Conservation (phyloP, 2,329 filamentous ascomycete genomes). For the Thielaviopsis populi region DNA sequence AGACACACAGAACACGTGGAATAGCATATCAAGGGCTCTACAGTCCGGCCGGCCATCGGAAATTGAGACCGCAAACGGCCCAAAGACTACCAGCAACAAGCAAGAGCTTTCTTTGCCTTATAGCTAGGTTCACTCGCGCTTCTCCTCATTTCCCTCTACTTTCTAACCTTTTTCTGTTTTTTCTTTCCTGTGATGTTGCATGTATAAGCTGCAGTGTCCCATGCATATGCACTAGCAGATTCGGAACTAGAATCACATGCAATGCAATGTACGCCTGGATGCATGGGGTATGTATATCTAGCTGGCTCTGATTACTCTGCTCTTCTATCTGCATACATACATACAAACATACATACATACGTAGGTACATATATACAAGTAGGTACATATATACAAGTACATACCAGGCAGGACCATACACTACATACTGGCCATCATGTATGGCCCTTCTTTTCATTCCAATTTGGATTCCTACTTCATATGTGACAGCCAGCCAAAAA, state of each 20-base stretch:
- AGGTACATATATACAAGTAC: too few species aligned
- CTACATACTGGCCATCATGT: neutral
- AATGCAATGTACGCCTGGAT: neutral
- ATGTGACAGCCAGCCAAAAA: slow-evolving; percentile 1
- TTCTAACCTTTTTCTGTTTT: neutral
- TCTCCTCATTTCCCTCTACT: neutral
- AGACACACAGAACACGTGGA: neutral
- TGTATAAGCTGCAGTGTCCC: neutral
- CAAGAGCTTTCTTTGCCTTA: neutral
- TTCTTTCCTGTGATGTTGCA: neutral
- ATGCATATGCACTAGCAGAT: neutral
- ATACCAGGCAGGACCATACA: neutral
- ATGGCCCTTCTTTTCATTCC: neutral
- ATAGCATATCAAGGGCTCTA: neutral
- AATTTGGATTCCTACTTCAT: neutral
- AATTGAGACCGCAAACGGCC: neutral
- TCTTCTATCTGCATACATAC: neutral
- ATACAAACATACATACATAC: too few species aligned
- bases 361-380: too few species aligned
- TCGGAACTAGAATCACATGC: neutral
- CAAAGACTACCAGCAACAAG: neutral
- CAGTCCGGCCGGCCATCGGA: neutral
- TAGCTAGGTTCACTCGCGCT: neutral
- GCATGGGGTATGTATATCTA: neutral
- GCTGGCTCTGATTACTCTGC: neutral